Evolutionary conservation across 352 stramenopile genomes (phyloP), one percentile per base, ranked within the genome.

Genomic region (Globisporangium emineosum): DNA sequence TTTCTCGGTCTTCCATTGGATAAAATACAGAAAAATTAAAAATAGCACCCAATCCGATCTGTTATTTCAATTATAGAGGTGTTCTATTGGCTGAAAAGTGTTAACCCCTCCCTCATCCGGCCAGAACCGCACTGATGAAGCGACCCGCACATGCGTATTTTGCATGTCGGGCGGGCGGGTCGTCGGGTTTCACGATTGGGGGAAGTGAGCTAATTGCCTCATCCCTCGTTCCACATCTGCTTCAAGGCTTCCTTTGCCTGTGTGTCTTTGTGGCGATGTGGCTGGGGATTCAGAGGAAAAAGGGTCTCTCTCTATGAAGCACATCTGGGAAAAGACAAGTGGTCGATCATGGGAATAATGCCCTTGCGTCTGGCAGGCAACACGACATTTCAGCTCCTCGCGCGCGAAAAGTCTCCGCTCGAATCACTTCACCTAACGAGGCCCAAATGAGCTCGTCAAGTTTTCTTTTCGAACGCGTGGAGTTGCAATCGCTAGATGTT

Each of bases 191-290:
- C 37, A n/a, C 19, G 37, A 5, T 43, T 43, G 17, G 12, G 5
- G 23, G 23, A 21, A 55, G 25, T 29, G 47, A 53, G 47, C 47
- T 9, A 4, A 30, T 53, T 9, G 49, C 49, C 49, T n/a, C 47
- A 54, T 54, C 21, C 47, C 50, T 56, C 27, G 50, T 56, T 56
- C 50, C 50, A 56, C 50, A 56, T 56, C 50, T 56, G 50, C 47
- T 47, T n/a, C n/a, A n/a, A n/a, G 40, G 2, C 40, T 40, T 40
- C 33, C 33, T 52, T 54, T n/a, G n/a, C n/a, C n/a, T n/a, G n/a
- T n/a, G n/a, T n/a, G n/a, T n/a, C n/a, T n/a, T n/a, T n/a, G n/a
- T n/a, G n/a, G n/a, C n/a, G n/a, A n/a, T n/a, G n/a, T n/a, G n/a
- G n/a, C n/a, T n/a, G n/a, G n/a, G n/a, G n/a, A n/a, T n/a, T n/a